Evolutionary conservation across 108 stramenopile genomes (phyloP), one percentile per base, ranked within the genome.

Genomic region (Nitzschia putrida): DNA sequence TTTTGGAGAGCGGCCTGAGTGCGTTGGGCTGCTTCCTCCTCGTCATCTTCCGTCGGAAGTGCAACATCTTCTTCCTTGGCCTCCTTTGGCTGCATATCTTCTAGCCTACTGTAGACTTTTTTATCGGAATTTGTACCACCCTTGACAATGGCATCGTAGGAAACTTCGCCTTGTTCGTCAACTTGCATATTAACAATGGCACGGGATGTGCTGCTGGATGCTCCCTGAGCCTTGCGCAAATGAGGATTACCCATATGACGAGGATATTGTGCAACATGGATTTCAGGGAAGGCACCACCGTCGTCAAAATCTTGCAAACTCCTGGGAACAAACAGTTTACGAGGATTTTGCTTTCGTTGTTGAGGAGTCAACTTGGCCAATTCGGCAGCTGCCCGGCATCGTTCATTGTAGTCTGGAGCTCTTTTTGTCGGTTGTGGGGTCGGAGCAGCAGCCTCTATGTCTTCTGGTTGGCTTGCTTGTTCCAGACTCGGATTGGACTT

Each of bases 211-310:
- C 44, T 61, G 29, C 4, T 34, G 45, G 34, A 57, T 13, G 42
- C 60, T 47, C 44, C 53, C 51, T 34, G 40, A 44, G 29, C 38
- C 52, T 78, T 75, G 3, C 68, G 57, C 44, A 83, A 60, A 52
- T 88, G 87, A 8, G 93, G 93, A 80, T 95, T 95, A 37, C 99
- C 99, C 99, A 99, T 98, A 68, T 95, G 88, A 34, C 96, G 86
- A 5, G 99, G 99, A 73, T 96, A 98, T 68, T 99, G 99, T 43
- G 97, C 96, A 18, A 98, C 95, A 66, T 98, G 98, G 55, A 98
- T 96, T 82, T 99, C 99, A 21, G 98, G 99, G 71, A 93, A 98
- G 57, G 97, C 96, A 7, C 98, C 99, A 0, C 99, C 99, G 66
- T 98, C 99, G 40, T 94, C 97, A 71, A 97, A 98, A 72, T 98